Percentiles rank a stretch among this genome's conserved stretches.
Evolutionary conservation across 257 asterid species (phyloP).

Genomic region (Lycium barbarum): DNA sequence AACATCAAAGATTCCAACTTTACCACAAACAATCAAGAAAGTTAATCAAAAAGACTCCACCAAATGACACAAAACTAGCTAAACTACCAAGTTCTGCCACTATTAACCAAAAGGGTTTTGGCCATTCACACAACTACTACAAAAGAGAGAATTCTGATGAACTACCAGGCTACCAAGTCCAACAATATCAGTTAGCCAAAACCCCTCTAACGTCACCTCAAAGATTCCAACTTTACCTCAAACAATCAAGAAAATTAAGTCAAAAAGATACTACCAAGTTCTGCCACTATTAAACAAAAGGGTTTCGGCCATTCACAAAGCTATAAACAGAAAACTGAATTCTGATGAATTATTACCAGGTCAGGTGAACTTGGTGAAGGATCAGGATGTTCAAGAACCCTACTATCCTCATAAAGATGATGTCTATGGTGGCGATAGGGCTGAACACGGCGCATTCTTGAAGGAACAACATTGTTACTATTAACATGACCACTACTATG

Average conservation of each 20-base stretch:
- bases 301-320: not conserved
- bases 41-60: not conserved
- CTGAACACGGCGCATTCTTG: constrained; percentile 68
- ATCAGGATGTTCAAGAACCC: constrained; percentile 53
- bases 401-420: constrained; percentile 51
- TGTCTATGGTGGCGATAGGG: constrained; percentile 41
- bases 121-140: not conserved
- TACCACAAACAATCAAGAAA: not conserved
- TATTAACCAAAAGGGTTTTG: not conserved
- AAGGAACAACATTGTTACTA: constrained; percentile 45
- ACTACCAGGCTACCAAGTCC: not conserved
- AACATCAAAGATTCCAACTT: constrained; percentile 3
- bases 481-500: constrained; percentile 45
- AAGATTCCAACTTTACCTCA: constrained; percentile 18
- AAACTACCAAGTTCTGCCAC: not conserved
- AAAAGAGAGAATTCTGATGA: not conserved
- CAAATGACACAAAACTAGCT: not conserved
- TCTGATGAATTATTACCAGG: constrained; percentile 51
- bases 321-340: not conserved
- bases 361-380: constrained; percentile 73
- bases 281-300: not conserved
- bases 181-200: not conserved
- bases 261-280: not conserved
- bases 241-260: constrained; percentile 20
- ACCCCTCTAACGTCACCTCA: not conserved